A percentile compares a stretch with the other conserved stretches of the same genome.
Evolutionary conservation across 257 asterid genomes (phyloP).

Genomic region (Penstemon newberryi): DNA sequence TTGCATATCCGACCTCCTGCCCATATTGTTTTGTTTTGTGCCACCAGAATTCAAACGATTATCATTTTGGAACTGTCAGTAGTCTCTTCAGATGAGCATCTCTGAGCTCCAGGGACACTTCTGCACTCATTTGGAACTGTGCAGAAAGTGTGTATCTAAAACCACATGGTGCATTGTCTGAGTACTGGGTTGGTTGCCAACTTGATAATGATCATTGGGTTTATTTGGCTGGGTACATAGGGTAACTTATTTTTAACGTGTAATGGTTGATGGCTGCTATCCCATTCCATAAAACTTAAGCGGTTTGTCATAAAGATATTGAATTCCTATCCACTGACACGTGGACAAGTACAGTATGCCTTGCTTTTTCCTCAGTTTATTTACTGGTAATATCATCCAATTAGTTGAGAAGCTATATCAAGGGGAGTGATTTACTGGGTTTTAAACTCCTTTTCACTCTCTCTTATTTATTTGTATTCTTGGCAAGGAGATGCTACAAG

Average conservation of each 20-base stretch:
- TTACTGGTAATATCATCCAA: constrained; percentile 22
- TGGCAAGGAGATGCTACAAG: constrained; percentile 50
- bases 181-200: constrained; percentile 29
- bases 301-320: constrained; percentile 29
- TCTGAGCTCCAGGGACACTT: constrained; percentile 20
- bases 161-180: constrained; percentile 10
- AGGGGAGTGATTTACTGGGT: constrained; percentile 36
- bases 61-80: constrained; percentile 23
- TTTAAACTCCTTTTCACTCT: constrained; percentile 25
- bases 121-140: constrained; percentile 32
- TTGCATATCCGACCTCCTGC: constrained; percentile 7
- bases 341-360: constrained; percentile 37
- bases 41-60: constrained; percentile 26
- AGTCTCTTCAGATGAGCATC: constrained; percentile 19
- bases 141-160: constrained; percentile 23
- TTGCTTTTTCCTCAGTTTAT: constrained; percentile 32
- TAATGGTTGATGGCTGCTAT: constrained; percentile 32
- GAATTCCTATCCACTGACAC: constrained; percentile 30
- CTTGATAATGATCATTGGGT: constrained; percentile 25
- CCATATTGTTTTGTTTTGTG: constrained; percentile 19
- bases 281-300: constrained; percentile 29
- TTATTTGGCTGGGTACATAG: constrained; percentile 32
- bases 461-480: constrained; percentile 38
- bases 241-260: constrained; percentile 16
- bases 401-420: constrained; percentile 33